Evolutionary conservation across 208 protist species (phyloP).

Genomic region (Leishmania turanica): DNA sequence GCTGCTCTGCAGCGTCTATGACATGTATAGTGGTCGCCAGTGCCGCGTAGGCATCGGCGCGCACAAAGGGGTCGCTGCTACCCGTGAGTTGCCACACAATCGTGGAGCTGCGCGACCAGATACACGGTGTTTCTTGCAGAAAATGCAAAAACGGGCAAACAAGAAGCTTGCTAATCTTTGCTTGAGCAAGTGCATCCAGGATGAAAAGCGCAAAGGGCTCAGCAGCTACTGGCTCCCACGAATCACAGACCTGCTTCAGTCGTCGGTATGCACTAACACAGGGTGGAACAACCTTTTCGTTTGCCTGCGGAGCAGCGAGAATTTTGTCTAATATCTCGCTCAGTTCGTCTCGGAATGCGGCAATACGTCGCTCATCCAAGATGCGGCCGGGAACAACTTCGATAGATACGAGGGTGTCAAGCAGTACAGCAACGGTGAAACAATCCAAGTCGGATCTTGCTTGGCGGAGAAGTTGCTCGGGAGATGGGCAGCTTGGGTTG

Average conservation of each 20-base stretch:
- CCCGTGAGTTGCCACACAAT: constrained; percentile 11
- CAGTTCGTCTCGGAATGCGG: constrained; percentile 12
- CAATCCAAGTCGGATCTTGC: constrained; percentile 19
- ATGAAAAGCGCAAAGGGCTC: not conserved
- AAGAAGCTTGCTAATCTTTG: constrained; percentile 17
- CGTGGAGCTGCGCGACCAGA: not conserved
- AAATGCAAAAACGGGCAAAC: constrained; percentile 32
- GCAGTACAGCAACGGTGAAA: constrained; percentile 13
- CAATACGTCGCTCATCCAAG: not conserved
- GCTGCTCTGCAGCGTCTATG: constrained; percentile 10
- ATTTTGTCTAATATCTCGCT: constrained; percentile 1
- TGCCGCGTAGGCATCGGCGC: constrained; percentile 24
- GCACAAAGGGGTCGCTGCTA: constrained; percentile 29
- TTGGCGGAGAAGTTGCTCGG: constrained; percentile 7
- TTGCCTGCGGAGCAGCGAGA: not conserved
- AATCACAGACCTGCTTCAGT: not conserved
- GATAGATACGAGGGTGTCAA: constrained; percentile 13
- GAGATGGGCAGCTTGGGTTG: constrained; percentile 4
- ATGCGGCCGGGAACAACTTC: not conserved
- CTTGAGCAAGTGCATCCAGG: not conserved
- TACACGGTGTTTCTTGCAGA: constrained; percentile 19
- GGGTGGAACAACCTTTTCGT: constrained; percentile 14
- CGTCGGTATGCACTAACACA: constrained; percentile 26
- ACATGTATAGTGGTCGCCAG: not conserved
- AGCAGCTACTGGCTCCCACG: constrained; percentile 12